Conservation (phyloP, 129 eudicot genomes). For the Mikania micrantha region DNA sequence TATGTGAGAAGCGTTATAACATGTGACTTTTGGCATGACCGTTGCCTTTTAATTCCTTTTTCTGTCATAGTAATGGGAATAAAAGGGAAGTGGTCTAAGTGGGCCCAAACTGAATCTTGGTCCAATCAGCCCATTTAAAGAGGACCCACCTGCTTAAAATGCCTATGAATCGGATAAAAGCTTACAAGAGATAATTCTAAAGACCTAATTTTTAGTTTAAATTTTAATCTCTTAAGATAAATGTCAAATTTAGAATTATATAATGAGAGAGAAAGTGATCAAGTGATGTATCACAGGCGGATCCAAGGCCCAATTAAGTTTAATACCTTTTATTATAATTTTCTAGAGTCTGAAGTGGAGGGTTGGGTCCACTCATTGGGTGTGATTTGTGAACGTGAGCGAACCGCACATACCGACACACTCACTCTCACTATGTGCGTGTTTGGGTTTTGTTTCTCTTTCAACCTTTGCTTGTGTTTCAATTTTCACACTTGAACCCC, state of each 20-base stretch:
- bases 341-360: constrained; percentile 2
- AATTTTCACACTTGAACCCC: constrained; percentile 16
- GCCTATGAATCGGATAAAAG: background rate
- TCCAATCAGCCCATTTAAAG: constrained; percentile 3
- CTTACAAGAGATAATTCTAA: background rate
- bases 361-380: background rate
- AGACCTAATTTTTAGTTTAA: background rate
- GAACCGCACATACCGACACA: constrained; percentile 23
- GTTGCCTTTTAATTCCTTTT: background rate
- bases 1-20: background rate
- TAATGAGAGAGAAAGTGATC: too few species aligned
- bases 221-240: too few species aligned
- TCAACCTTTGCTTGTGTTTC: constrained; percentile 26
- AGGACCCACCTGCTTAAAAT: constrained; percentile 15
- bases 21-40: background rate
- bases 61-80: constrained; percentile 12
- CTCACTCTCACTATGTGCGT: constrained; percentile 1
- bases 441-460: constrained; percentile 1
- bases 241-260: too few species aligned
- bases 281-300: too few species aligned
- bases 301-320: background rate
- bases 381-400: constrained; percentile 17
- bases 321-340: background rate
- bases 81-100: constrained; percentile 17
- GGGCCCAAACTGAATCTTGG: constrained; percentile 15